Evolutionary conservation across 371 early-diverging fungal species (phyloP), one percentile per base, ranked within the genome.

Genomic region (Rhizomucor pusillus): DNA sequence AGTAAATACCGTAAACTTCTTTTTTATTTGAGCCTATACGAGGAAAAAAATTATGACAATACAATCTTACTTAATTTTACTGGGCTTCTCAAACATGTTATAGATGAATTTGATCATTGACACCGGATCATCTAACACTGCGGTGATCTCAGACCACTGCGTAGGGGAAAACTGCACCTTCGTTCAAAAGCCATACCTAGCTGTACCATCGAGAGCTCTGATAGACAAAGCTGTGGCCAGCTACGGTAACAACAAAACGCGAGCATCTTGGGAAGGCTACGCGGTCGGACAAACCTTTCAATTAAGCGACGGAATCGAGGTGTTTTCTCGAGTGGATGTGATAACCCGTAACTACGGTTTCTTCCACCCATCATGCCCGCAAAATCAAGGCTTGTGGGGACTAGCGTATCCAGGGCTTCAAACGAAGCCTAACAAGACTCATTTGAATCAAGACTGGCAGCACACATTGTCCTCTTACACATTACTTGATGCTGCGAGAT

Each of bases 361-460:
- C 24, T 56, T 62, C 44, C 25, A 48, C 5, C 48, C 43, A 7
- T 48, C 36, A 4, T 62, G 62, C 23, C 57, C 57, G 11, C 56
- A 56, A 10, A 62, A 62, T 25, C 62, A 62, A 49, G 62, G 62
- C 3, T 14, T 56, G 0, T 52, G 56, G 53, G 62, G 62, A 4
- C 34, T 62, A 11, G 60, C 60, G 10, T 60, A 60, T 50, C 43
- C 60, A 10, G 24, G 16, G 5, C 22, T 60, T 16, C 60, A 60
- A 43, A 60, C 60, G 23, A 48, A 46, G 14, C 54, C 60, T 13
- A 45, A 41, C 33, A 12, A 39, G 12, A 19, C 35, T 1, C 25
- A 52, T 46, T 52, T 52, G 36, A 47, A 58, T 16, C 40, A 24
- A 7, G 41, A 25, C 24, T 11, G 24, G 14, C 50, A 50, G 2